Percentiles rank a stretch among this genome's conserved stretches.
Conservation (phyloP, 2,329 filamentous ascomycete species). For the Hypoxylon sp. region DNA sequence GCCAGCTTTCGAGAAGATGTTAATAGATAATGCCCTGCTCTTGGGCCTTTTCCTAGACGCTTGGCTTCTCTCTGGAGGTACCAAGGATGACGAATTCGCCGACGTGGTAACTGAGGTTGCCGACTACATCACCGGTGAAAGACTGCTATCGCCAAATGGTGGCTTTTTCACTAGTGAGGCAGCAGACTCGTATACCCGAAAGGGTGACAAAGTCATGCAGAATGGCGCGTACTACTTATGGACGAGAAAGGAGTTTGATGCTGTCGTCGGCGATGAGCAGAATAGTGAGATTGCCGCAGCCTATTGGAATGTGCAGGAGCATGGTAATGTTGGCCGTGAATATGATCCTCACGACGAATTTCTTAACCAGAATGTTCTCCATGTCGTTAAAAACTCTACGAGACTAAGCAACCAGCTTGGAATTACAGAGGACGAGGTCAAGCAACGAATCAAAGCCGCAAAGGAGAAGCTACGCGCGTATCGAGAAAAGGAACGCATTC, state of each 20-base stretch:
- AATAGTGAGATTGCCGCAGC: slow-evolving; percentile 81
- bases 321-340: slow-evolving; percentile 87
- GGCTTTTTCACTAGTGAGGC: slow-evolving; percentile 92
- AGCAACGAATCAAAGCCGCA: slow-evolving; percentile 75
- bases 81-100: slow-evolving; percentile 78
- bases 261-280: slow-evolving; percentile 75
- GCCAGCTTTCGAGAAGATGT: slow-evolving; percentile 97
- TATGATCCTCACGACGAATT: slow-evolving; percentile 95
- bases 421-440: slow-evolving; percentile 77
- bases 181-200: slow-evolving; percentile 83
- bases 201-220: slow-evolving; percentile 83
- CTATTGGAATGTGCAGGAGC: slow-evolving; percentile 86
- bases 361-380: slow-evolving; percentile 91
- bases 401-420: slow-evolving; percentile 83
- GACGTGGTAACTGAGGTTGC: slow-evolving; percentile 85
- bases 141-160: slow-evolving; percentile 76
- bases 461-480: slow-evolving; percentile 78
- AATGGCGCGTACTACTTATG: slow-evolving; percentile 97
- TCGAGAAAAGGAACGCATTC: slow-evolving; percentile 79
- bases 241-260: slow-evolving; percentile 88
- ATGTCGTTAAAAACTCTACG: slow-evolving; percentile 75
- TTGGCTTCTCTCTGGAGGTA: slow-evolving; percentile 71
- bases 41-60: slow-evolving; percentile 88
- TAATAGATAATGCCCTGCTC: slow-evolving; percentile 91
- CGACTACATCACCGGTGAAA: slow-evolving; percentile 83